Evolutionary conservation across 495 filamentous ascomycete species (phyloP).

Genomic region (Podospora pseudoanserina): DNA sequence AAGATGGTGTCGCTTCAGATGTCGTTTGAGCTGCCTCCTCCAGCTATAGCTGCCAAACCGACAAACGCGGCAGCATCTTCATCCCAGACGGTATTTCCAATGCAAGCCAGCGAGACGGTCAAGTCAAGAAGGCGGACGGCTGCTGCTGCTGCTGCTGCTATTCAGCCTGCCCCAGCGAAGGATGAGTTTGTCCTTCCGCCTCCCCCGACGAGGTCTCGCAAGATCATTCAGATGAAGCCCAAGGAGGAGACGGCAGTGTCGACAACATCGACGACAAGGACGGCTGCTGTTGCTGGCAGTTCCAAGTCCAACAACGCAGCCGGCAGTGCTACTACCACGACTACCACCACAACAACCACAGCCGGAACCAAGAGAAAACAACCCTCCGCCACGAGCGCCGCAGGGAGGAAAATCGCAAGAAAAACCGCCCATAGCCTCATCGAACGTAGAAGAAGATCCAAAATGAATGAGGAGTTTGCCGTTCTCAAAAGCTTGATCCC

Average conservation of each 20-base stretch:
- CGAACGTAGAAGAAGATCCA: constrained; percentile 82
- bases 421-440: constrained; percentile 97
- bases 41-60: constrained; percentile 66
- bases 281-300: not conserved
- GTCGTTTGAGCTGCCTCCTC: constrained; percentile 78
- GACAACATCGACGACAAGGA: constrained; percentile 16
- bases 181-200: constrained; percentile 78
- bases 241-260: constrained; percentile 40
- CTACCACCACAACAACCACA: constrained; percentile 26
- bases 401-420: constrained; percentile 85
- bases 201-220: constrained; percentile 84
- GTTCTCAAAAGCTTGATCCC: constrained; percentile 95
- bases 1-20: constrained; percentile 48
- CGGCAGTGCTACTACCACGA: constrained; percentile 18
- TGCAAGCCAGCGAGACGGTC: constrained; percentile 51
- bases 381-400: constrained; percentile 66
- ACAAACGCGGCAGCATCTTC: constrained; percentile 15
- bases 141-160: constrained; percentile 22
- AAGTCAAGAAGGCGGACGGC: constrained; percentile 58
- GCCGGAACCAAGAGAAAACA: constrained; percentile 64
- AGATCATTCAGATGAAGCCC: constrained; percentile 98
- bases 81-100: constrained; percentile 39
- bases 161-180: constrained; percentile 46
- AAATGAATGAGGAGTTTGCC: constrained; percentile 99
- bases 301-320: not conserved